Evolutionary conservation across 345 rosid genomes (phyloP), one percentile per base, ranked within the genome.

Genomic region (Noccaea bulbosa): DNA sequence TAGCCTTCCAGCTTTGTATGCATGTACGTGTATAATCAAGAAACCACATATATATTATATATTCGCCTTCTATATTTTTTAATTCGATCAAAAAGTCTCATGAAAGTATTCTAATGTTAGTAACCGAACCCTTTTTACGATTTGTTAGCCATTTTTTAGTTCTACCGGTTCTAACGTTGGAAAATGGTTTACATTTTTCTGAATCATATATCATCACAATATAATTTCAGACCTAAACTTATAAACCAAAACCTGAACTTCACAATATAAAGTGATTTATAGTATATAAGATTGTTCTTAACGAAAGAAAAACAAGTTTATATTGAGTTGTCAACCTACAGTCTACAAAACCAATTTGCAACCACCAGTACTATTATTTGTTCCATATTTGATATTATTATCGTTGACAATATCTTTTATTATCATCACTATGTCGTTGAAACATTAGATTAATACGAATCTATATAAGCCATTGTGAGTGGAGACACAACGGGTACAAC

Each of bases 401-500:
- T 17, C 15, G 35, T 33, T 33, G 35, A 33, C 35, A 33, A 5
- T 33, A 27, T 27, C 30, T 27, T 27, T 27, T 27, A 33, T 1
- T 33, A 6, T 49, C 17, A 11, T 53, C 51, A 30, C 11, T n/a
- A 10, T 17, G 32, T 45, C n/a, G 12, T 61, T 9, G 40, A 46
- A 58, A 27, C 35, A 46, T 35, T 35, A 57, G 24, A 6, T 6
- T 57, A 20, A 27, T 37, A 47, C 2, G 54, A 33, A 58, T 11
- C 50, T 47, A 34, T 11, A 4, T 20, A 6, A 46, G 30, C 10
- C 24, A 24, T 30, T 1, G 35, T 33, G 35, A 33, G 35, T 11
- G 7, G 22, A 14, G 54, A 72, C 11, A 72, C 40, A 72, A 72
- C 64, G 8, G 70, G 47, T 63, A 62, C 69, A 71, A 57, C 62